A percentile compares a stretch with the other conserved stretches of the same genome.
Evolutionary conservation across 176 grass and related monocot species (phyloP).

Genomic region (Elaeis guineensis): DNA sequence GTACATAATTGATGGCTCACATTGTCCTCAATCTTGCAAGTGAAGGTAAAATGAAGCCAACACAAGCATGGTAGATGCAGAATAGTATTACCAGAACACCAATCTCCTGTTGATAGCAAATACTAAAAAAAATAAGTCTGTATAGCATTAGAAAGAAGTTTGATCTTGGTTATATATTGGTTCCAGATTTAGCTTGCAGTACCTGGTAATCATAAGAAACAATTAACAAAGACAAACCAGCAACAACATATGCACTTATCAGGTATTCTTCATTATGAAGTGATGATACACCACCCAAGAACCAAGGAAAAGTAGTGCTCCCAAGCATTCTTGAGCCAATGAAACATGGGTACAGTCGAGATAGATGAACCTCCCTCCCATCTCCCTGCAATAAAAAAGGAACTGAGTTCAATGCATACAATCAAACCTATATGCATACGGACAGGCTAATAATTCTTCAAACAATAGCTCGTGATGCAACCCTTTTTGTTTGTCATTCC

Average conservation of each 20-base stretch:
- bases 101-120: constrained; percentile 58
- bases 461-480: no score
- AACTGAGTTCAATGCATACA: no score
- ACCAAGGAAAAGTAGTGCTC: constrained; percentile 63
- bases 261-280: constrained; percentile 52
- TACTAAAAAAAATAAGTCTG: not conserved
- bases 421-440: no score
- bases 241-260: constrained; percentile 44
- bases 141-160: not conserved
- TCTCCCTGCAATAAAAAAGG: constrained; percentile 50
- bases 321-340: constrained; percentile 82
- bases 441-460: no score
- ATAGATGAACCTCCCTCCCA: constrained; percentile 62
- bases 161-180: not conserved
- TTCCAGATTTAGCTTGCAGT: not conserved
- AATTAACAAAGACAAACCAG: constrained; percentile 45
- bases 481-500: no score
- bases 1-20: constrained; percentile 28
- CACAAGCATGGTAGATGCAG: constrained; percentile 78
- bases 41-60: constrained; percentile 82
- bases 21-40: constrained; percentile 73
- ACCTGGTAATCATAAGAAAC: constrained; percentile 95
- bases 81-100: constrained; percentile 59
- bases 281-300: constrained; percentile 38
- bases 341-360: constrained; percentile 70